Base-by-base conservation (phyloP, 768 basidiomycete genomes). In the Bullera alba region DNA sequence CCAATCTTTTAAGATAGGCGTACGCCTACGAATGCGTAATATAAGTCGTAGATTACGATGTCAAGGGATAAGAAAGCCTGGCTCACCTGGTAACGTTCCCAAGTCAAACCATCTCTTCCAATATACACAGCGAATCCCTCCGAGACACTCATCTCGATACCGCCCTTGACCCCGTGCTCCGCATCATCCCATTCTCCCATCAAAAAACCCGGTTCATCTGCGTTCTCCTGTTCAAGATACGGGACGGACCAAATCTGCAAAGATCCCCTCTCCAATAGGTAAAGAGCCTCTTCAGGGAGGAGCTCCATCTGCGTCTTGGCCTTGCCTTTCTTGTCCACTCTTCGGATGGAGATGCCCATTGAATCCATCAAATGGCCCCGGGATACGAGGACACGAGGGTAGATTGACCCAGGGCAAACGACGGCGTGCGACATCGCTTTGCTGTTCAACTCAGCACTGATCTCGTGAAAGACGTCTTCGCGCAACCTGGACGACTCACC, bases 251-350 rank as follows among this genome's bases (percentile, higher is more conserved):
- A 72, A 21, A 65, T 63, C 54, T 80, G 85, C 55, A 96, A 74
- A 2, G 85, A 79, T 0, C 95, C 93, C 36, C 92, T 77, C 73
- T 97, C 95, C 38, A 93, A 79, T 27, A 97, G 80, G 75, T 96
- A 97, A 16, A 99, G 78, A 0, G 88, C 82, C 75, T 99, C 95
- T 74, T 99, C 95, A 0, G 95, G 95, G 2, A 99, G 77, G 0
- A 99, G 77, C 64, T 96, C 90, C 16, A 88, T 75, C 23, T 83
- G 75, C n/a, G 63, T 69, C 83, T 87, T 14, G 22, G 63, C 52
- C n/a, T 61, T 46, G 46, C 37, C 42, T 56, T 54, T 53, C 51
- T 57, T 32, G 23, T 48, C 51, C 1, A 57, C 2, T 26, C 83
- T 76, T 14, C 85, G 80, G 27, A 79, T 79, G 19, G 86, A 86